Percentiles rank a stretch among this genome's conserved stretches.
These are phyloP conservation scores for Trametes punicea DNA, from an alignment of 768 basidiomycete genomes.

Conservation along the genomic window DNA sequence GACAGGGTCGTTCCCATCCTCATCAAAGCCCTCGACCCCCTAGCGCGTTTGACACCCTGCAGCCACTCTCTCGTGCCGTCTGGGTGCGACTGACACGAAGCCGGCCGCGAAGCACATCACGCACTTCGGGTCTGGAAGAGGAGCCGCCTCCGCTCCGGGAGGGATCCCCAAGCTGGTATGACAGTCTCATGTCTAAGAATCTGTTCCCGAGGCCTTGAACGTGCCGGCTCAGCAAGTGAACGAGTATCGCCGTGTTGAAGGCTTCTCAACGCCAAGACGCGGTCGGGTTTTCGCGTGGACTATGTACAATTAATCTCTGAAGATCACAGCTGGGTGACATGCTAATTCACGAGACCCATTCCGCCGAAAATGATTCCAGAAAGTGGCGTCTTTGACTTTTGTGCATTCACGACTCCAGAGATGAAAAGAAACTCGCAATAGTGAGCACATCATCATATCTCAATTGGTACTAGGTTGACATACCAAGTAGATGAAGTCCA, in stretches of 20 bases:
- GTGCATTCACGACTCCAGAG: constrained; percentile 3
- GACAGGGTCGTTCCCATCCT: constrained; percentile 14
- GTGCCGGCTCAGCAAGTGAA: background rate
- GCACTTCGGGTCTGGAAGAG: constrained; percentile 1
- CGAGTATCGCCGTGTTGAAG: background rate
- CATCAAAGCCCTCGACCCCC: constrained; percentile 18
- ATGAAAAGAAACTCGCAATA: constrained; percentile 12
- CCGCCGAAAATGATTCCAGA: background rate
- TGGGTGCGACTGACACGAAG: constrained; percentile 1
- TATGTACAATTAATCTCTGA: constrained; percentile 4
- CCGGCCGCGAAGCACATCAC: background rate
- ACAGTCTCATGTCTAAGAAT: too few relatives aligned
- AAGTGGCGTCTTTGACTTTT: background rate
- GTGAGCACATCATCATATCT: background rate
- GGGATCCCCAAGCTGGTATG: constrained; percentile 13
- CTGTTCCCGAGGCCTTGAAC: constrained; percentile 9
- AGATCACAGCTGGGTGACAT: background rate
- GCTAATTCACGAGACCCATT: background rate
- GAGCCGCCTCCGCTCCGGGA: constrained; percentile 8
- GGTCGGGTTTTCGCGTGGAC: background rate
- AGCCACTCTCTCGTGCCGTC: constrained; percentile 3
- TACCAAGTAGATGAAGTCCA: constrained; percentile 6
- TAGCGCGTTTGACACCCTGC: constrained; percentile 10
- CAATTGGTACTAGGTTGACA: too few relatives aligned
- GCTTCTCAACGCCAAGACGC: background rate